Evolutionary conservation across 148 eudicot genomes (phyloP), one percentile per base, ranked within the genome.

Genomic region (Diospyros kaki): DNA sequence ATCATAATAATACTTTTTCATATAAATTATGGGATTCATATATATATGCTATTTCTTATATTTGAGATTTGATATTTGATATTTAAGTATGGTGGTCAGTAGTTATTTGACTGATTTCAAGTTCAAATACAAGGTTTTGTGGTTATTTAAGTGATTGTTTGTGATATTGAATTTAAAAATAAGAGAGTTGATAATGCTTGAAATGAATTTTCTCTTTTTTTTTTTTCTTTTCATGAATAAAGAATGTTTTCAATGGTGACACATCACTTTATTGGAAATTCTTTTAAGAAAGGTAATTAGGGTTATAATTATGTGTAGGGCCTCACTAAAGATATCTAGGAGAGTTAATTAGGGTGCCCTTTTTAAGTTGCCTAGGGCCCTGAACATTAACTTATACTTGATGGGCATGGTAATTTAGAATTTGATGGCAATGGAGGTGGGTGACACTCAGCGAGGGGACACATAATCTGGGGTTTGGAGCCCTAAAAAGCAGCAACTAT

Each of bases 251-350:
- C 10, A 9, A 28, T 28, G 28, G 28, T 28, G 64, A 38, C 74
- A 71, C 55, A 71, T 15, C 41, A 15, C 63, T 58, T 72, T 72
- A 58, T 8, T 42, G 43, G 9, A 72, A 58, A 44, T 58, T 28
- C 65, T 72, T 72, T 72, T 72, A 61, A 72, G 52, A 72, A 72
- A 72, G n/a, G 63, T 55, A 9, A 56, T 42, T 44, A 44, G 51
- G 51, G 45, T 72, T 72, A 72, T 5, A 28, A 28, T 28, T n/a
- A 9, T 17, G 52, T 58, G 39, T 17, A 72, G 74, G 53, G 43
- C 74, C 38, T 52, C 6, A 6, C 14, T 14, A 13, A 42, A 43
- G 51, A 5, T 39, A 63, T n/a, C 8, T 42, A 9, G 4, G 18
- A n/a, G 58, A 71, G 39, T 58, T 44, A 17, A 72, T 48, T 52